phyloP scores from a whole-genome alignment of 805 yeast species.

The Lachancea thermotolerans region DNA sequence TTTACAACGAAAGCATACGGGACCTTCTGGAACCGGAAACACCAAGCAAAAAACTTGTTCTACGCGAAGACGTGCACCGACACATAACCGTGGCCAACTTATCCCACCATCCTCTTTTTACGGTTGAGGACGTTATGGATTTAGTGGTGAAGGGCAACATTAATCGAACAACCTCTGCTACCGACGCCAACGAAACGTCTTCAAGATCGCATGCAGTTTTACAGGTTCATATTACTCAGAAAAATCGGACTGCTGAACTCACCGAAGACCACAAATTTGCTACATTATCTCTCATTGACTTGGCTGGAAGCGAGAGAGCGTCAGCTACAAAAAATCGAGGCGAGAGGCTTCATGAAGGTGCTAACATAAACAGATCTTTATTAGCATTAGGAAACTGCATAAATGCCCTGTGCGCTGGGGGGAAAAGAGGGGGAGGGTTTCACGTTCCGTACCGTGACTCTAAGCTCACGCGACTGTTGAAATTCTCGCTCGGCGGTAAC shows the following conservation, averaged over 20 bases:
- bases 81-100: slow-evolving; percentile 64
- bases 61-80: slow-evolving; percentile 65
- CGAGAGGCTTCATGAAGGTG: slow-evolving; percentile 77
- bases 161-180: slow-evolving; percentile 77
- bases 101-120: slow-evolving; percentile 51
- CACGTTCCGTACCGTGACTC: slow-evolving; percentile 92
- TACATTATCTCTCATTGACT: slow-evolving; percentile 78
- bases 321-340: slow-evolving; percentile 85
- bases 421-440: slow-evolving; percentile 39
- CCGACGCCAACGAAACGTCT: slow-evolving; percentile 85
- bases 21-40: slow-evolving; percentile 64
- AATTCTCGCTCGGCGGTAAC: slow-evolving; percentile 88
- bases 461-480: slow-evolving; percentile 76
- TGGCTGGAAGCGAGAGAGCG: slow-evolving; percentile 95
- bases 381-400: slow-evolving; percentile 91
- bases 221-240: slow-evolving; percentile 66
- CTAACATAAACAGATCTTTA: slow-evolving; percentile 82
- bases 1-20: slow-evolving; percentile 82
- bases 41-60: slow-evolving; percentile 40
- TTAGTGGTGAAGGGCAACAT: slow-evolving; percentile 63
- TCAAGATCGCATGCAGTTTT: slow-evolving; percentile 92
- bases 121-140: slow-evolving; percentile 72
- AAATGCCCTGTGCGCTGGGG: slow-evolving; percentile 76
- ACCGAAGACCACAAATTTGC: slow-evolving; percentile 67
- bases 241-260: slow-evolving; percentile 48